These are phyloP conservation scores for Tulasnella calospora DNA, from an alignment of 768 basidiomycete genomes.

Conservation along the genomic window DNA sequence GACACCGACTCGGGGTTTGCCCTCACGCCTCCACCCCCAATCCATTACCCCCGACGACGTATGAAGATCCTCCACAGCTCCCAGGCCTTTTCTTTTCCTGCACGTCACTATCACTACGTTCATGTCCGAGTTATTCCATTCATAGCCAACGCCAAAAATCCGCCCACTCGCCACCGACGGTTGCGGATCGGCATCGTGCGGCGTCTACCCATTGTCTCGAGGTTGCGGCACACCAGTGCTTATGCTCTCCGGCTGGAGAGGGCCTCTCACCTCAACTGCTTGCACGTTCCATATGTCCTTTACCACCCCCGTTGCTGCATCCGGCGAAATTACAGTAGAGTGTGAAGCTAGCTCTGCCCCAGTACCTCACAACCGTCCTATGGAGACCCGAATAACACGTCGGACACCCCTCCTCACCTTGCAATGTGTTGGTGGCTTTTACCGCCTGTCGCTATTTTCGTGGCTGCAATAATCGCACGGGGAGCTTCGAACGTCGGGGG, in stretches of 20 bases:
- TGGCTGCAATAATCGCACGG: not conserved
- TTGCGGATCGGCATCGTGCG: not conserved
- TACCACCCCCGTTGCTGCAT: not conserved
- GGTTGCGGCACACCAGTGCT: not conserved
- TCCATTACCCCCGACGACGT: not conserved
- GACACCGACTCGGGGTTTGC: not conserved
- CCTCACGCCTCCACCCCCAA: not conserved
- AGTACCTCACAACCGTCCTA: not conserved
- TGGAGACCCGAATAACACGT: not conserved
- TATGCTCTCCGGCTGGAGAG: not conserved
- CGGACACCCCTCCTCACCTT: not conserved
- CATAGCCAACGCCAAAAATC: not conserved
- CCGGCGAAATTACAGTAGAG: constrained; percentile 2
- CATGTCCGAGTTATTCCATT: not conserved
- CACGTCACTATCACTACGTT: not conserved
- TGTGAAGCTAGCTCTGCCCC: not conserved
- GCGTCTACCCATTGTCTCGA: not conserved
- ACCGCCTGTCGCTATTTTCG: not conserved
- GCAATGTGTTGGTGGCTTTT: constrained; percentile 5
- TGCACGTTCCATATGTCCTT: no score
- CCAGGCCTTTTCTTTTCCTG: not conserved
- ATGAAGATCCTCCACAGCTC: not conserved
- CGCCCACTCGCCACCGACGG: not conserved
- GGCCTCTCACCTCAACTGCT: constrained; percentile 5
- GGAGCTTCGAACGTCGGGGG: not conserved